Evolutionary conservation across 2,329 filamentous ascomycete genomes (phyloP), one percentile per base, ranked within the genome.

Genomic region (Beauveria bassiana): DNA sequence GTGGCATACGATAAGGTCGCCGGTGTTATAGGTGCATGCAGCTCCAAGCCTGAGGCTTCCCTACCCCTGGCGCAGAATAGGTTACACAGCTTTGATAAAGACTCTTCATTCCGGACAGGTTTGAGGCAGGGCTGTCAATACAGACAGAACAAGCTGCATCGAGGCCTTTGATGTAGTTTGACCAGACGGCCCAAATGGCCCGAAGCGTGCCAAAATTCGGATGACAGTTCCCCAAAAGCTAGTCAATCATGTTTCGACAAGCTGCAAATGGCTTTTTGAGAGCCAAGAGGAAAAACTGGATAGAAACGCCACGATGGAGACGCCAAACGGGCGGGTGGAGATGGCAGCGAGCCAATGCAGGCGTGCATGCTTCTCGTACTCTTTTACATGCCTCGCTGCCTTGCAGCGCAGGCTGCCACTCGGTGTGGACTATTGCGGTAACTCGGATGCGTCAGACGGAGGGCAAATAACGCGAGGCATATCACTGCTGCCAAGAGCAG

Each of bases 331-430:
- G 26, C 34, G 26, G 38, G 54, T 57, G 54, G 54, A 40, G 26
- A 38, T 20, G 20, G 34, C 16, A 18, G 38, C 22, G 31, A 43
- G 20, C 31, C 56, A 38, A 51, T 59, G 56, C 56, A 59, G 56
- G 20, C 56, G 38, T 59, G 56, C 56, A 59, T 59, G 56, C 22
- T 50, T 10, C 56, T 59, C 56, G 56, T 59, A 59, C 34, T 55
- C 47, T n/a, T 28, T 20, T 59, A 22, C 55, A 57, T 22, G 40
- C 52, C 20, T 56, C 14, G 40, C 28, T 50, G 22, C 46, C 46
- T 43, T 59, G 56, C 56, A 28, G 46, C 46, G 56, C 55, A 58
- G 45, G 31, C 45, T 50, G 34, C 46, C 46, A 43, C 38, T 59
- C 56, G 56, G 56, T 51, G 56, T 59, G 56, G 46, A 40, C 52